Conservation (phyloP, 2,329 filamentous ascomycete genomes). For the Fusarium metavorans region DNA sequence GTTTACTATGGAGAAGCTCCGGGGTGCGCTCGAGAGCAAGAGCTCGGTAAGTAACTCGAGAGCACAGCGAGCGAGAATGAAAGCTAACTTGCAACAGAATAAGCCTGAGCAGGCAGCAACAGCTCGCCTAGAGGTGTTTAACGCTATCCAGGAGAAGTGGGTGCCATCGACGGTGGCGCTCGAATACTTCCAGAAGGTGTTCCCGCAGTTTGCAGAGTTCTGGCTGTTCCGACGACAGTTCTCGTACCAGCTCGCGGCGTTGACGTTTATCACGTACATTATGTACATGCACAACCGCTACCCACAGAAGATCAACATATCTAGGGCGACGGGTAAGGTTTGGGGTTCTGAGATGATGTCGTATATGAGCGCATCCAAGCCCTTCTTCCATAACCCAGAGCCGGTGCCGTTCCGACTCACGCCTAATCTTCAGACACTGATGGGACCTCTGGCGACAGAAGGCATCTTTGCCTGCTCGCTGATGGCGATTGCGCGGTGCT, state of each 20-base stretch:
- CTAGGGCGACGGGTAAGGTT: slow-evolving; percentile 87
- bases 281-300: slow-evolving; percentile 97
- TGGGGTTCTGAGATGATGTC: slow-evolving; percentile 97
- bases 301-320: slow-evolving; percentile 94
- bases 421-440: slow-evolving; percentile 93
- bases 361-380: slow-evolving; percentile 84
- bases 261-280: slow-evolving; percentile 99
- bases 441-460: slow-evolving; percentile 95
- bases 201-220: slow-evolving; percentile 91
- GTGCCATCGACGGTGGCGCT: slow-evolving; percentile 85
- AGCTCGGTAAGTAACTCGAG: slow-evolving; percentile 60
- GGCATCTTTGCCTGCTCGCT: slow-evolving; percentile 95
- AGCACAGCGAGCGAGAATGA: not conserved
- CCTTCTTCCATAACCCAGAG: slow-evolving; percentile 94
- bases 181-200: slow-evolving; percentile 89
- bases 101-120: slow-evolving; percentile 76
- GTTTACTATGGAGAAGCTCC: slow-evolving; percentile 94
- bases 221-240: slow-evolving; percentile 99
- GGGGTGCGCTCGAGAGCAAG: slow-evolving; percentile 79
- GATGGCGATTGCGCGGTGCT: slow-evolving; percentile 95
- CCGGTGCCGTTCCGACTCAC: slow-evolving; percentile 97
- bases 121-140: slow-evolving; percentile 90
- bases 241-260: slow-evolving; percentile 91
- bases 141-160: slow-evolving; percentile 93
- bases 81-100: slow-evolving; percentile 60